A percentile compares a stretch with the other conserved stretches of the same genome.
phyloP scores from a whole-genome alignment of 148 eudicot genomes.

The Rhododendron simsii region DNA sequence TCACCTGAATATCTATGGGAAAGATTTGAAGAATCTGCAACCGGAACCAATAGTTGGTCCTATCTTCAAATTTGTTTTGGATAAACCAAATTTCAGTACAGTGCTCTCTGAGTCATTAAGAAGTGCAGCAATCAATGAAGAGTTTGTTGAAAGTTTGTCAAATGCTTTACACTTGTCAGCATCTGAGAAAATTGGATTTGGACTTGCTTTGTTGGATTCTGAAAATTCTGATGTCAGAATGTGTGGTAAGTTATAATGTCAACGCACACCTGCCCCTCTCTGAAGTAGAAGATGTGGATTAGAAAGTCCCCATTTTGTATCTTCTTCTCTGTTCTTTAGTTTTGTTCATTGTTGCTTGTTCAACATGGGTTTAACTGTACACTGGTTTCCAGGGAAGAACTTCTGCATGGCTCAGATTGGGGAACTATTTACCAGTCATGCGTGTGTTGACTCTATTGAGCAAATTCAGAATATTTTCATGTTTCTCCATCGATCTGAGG shows the following conservation, averaged over 20 bases:
- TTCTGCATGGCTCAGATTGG: conserved; percentile 73
- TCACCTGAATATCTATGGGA: conserved; percentile 42
- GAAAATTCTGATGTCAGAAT: conserved; percentile 54
- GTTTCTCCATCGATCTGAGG: conserved; percentile 81
- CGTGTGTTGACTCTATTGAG: conserved; percentile 46
- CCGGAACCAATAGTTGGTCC: conserved; percentile 52
- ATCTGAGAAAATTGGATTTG: conserved; percentile 69
- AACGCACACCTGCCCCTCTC: not conserved
- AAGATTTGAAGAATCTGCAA: conserved; percentile 49
- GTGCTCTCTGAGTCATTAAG: conserved; percentile 61
- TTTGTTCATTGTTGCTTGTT: not conserved
- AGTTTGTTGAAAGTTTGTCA: conserved; percentile 65
- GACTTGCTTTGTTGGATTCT: conserved; percentile 83
- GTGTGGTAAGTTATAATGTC: conserved; percentile 44
- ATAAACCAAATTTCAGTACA: conserved; percentile 72
- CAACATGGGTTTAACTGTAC: conserved; percentile 1
- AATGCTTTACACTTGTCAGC: conserved; percentile 55
- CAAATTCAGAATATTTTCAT: conserved; percentile 62
- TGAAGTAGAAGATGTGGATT: not conserved
- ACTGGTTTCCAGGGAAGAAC: conserved; percentile 63
- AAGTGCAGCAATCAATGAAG: conserved; percentile 47
- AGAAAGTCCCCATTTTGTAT: not conserved
- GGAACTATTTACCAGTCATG: conserved; percentile 49
- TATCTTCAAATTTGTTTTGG: conserved; percentile 57
- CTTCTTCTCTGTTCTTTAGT: not conserved